These are phyloP conservation scores for Hibiscus syriacus DNA, from an alignment of 345 rosid genomes.

Conservation along the genomic window DNA sequence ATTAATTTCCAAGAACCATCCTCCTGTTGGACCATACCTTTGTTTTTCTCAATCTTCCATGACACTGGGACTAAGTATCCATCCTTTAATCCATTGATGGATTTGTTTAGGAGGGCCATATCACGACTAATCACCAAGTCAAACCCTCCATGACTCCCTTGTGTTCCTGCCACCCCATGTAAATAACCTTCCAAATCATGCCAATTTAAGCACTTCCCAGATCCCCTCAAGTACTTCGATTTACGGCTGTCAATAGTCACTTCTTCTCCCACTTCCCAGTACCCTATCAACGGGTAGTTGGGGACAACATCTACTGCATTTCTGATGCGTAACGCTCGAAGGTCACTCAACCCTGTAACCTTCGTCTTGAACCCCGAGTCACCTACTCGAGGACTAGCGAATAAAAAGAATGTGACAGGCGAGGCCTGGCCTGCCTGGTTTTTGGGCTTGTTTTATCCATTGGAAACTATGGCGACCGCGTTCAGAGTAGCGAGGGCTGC, in stretches of 20 bases:
- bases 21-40: conserved; percentile 62
- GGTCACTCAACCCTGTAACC: conserved; percentile 35
- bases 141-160: conserved; percentile 49
- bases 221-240: conserved; percentile 49
- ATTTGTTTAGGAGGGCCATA: conserved; percentile 50
- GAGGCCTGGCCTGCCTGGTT: too few relatives aligned
- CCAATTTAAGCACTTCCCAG: conserved; percentile 38
- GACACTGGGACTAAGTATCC: conserved; percentile 45
- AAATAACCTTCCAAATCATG: conserved; percentile 59
- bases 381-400: conserved; percentile 69
- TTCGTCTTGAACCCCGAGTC: conserved; percentile 34
- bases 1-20: conserved; percentile 76
- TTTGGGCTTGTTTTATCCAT: conserved; percentile 44
- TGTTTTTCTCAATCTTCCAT: conserved; percentile 51
- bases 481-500: conserved; percentile 52
- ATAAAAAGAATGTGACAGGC: conserved; percentile 50
- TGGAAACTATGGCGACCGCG: conserved; percentile 51
- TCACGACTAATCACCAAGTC: conserved; percentile 51
- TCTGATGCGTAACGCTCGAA: conserved; percentile 37
- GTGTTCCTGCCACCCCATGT: conserved; percentile 78
- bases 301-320: conserved; percentile 60
- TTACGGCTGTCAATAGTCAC: conserved; percentile 46
- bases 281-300: conserved; percentile 51
- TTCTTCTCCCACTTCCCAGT: conserved; percentile 62
- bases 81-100: conserved; percentile 42